These are phyloP conservation scores for Gaeumannomyces sp. DNA, from an alignment of 2,329 filamentous ascomycete species.

Conservation along the genomic window DNA sequence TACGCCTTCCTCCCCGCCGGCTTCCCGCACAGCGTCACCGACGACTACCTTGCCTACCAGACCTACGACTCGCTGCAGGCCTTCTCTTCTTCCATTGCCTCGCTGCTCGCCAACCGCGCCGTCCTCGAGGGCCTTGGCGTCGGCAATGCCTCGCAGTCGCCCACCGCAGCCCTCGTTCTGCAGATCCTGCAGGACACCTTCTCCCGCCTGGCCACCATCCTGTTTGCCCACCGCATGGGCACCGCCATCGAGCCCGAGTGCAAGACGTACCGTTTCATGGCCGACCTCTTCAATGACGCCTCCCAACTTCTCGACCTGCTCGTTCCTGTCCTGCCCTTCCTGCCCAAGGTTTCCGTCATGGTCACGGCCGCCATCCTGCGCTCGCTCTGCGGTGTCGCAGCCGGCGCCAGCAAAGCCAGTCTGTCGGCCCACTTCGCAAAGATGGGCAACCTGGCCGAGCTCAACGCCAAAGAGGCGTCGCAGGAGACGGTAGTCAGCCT, in stretches of 20 bases:
- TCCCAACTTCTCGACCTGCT: constrained; percentile 82
- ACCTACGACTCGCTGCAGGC: constrained; percentile 72
- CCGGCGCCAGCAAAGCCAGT: constrained; percentile 83
- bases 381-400: constrained; percentile 79
- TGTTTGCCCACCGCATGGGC: constrained; percentile 78
- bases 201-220: constrained; percentile 75
- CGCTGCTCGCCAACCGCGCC: constrained; percentile 73
- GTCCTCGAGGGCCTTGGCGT: constrained; percentile 77
- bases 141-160: constrained; percentile 70
- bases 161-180: constrained; percentile 74
- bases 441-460: constrained; percentile 80
- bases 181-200: constrained; percentile 78
- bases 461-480: constrained; percentile 92
- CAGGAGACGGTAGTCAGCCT: constrained; percentile 93
- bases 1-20: constrained; percentile 80
- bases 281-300: constrained; percentile 82
- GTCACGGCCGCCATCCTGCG: constrained; percentile 45
- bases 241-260: constrained; percentile 83
- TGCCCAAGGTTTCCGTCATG: constrained; percentile 43
- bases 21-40: constrained; percentile 80
- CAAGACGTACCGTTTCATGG: constrained; percentile 81
- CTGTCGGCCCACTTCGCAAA: constrained; percentile 87
- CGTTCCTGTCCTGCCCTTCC: constrained; percentile 62
- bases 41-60: constrained; percentile 74
- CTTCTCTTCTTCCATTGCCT: constrained; percentile 76